A percentile compares a stretch with the other conserved stretches of the same genome.
These are phyloP conservation scores for Pseudozyma sp. DNA, from an alignment of 1,284 basidiomycete genomes.

Conservation along the genomic window DNA sequence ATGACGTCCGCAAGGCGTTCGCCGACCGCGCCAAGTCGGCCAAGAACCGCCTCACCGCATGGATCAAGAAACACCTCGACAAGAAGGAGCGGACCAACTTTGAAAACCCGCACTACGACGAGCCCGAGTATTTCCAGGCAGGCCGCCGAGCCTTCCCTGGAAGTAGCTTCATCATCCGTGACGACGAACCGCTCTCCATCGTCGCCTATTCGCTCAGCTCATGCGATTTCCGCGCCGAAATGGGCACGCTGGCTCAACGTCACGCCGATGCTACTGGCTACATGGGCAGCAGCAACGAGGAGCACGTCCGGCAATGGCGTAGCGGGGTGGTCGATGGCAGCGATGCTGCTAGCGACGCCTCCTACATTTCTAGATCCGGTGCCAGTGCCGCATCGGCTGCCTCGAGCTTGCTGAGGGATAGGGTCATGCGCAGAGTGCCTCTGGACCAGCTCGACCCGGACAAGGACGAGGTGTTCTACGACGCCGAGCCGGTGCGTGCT, in stretches of 20 bases:
- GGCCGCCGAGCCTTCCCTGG: slow-evolving; percentile 57
- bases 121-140: slow-evolving; percentile 48
- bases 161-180: slow-evolving; percentile 51
- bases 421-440: slow-evolving; percentile 39
- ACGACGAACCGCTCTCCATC: slow-evolving; percentile 63
- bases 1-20: slow-evolving; percentile 59
- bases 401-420: slow-evolving; percentile 36
- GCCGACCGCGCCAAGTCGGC: slow-evolving; percentile 57
- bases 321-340: slow-evolving; percentile 32
- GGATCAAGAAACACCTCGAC: slow-evolving; percentile 58
- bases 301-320: slow-evolving; percentile 54
- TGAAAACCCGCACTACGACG: slow-evolving; percentile 38
- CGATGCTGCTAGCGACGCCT: slow-evolving; percentile 18
- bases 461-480: slow-evolving; percentile 54
- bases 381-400: slow-evolving; percentile 25
- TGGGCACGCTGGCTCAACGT: slow-evolving; percentile 29
- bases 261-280: slow-evolving; percentile 32
- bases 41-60: slow-evolving; percentile 53
- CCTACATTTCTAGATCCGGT: slow-evolving; percentile 34
- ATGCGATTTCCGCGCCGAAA: slow-evolving; percentile 53
- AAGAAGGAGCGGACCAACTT: slow-evolving; percentile 48
- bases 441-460: slow-evolving; percentile 54
- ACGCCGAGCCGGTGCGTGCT: slow-evolving; percentile 53
- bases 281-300: slow-evolving; percentile 42
- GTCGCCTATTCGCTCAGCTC: slow-evolving; percentile 62